A percentile compares a stretch with the other conserved stretches of the same genome.
Evolutionary conservation across 75 land plant genomes (phyloP).

Genomic region (Pinus albicaulis): DNA sequence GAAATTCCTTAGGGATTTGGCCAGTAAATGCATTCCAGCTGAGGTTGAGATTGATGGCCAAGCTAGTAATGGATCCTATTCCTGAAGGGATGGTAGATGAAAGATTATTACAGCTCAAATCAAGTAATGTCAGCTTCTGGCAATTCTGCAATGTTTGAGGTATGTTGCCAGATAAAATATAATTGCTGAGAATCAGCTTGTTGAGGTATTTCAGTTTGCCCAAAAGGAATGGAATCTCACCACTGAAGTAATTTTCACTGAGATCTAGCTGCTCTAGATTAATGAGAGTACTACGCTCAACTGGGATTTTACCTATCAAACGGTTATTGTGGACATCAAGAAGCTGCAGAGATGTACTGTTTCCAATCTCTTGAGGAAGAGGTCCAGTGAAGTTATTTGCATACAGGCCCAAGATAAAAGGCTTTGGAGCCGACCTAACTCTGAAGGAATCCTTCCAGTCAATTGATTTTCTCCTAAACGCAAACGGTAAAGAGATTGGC

Average conservation of each 20-base stretch:
- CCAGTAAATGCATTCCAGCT: constrained; percentile 71
- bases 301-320: constrained; percentile 64
- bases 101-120: too few relatives aligned
- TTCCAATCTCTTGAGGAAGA: constrained; percentile 57
- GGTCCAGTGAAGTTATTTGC: too few relatives aligned
- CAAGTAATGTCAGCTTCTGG: too few relatives aligned
- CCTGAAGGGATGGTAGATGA: constrained; percentile 68
- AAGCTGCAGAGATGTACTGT: constrained; percentile 56
- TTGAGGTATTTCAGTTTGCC: constrained; percentile 62
- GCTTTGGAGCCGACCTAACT: too few relatives aligned
- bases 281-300: constrained; percentile 46
- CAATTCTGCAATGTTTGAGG: too few relatives aligned
- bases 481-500: too few relatives aligned
- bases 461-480: too few relatives aligned
- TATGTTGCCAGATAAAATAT: too few relatives aligned
- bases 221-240: constrained; percentile 57
- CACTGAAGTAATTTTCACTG: too few relatives aligned
- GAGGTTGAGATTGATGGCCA: constrained; percentile 69
- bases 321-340: constrained; percentile 76
- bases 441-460: too few relatives aligned
- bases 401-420: too few relatives aligned
- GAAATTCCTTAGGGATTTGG: constrained; percentile 56
- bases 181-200: too few relatives aligned
- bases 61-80: constrained; percentile 59
- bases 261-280: constrained; percentile 80